Percentiles rank a stretch among this genome's conserved stretches.
These are phyloP conservation scores for sunflower (Helianthus annuus) DNA, from an alignment of 129 eudicot genomes.

Conservation along the genomic window DNA sequence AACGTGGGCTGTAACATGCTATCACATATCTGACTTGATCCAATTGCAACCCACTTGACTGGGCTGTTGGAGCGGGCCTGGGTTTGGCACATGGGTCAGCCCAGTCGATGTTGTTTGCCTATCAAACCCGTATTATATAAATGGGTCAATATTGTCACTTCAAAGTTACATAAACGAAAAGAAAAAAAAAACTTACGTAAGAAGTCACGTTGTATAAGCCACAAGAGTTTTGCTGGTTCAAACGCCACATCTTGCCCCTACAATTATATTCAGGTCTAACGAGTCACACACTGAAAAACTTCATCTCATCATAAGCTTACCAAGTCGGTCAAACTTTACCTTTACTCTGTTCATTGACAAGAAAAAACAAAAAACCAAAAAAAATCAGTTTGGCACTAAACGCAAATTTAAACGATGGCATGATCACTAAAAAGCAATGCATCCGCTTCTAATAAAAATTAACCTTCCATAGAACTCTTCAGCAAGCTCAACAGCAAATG, in stretches of 20 bases:
- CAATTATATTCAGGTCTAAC: background rate
- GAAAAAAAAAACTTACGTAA: constrained; percentile 60
- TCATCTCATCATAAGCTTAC: background rate
- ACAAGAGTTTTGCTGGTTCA: constrained; percentile 91
- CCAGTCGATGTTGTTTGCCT: too few relatives aligned
- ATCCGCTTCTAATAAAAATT: constrained; percentile 18
- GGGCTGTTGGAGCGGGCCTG: too few relatives aligned
- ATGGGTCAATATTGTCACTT: background rate
- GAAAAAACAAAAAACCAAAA: background rate
- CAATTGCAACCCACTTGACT: too few relatives aligned
- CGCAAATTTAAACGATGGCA: background rate
- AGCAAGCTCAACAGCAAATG: constrained; percentile 99
- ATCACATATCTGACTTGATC: too few relatives aligned
- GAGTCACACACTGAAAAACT: constrained; percentile 8
- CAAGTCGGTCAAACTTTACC: constrained; percentile 44
- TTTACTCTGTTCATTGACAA: constrained; percentile 62
- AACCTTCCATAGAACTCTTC: constrained; percentile 99
- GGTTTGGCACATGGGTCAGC: too few relatives aligned
- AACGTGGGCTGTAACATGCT: too few relatives aligned
- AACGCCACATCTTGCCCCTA: constrained; percentile 98
- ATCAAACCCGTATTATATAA: too few relatives aligned
- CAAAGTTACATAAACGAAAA: background rate
- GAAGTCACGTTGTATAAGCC: constrained; percentile 97
- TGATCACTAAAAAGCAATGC: background rate
- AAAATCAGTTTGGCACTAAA: constrained; percentile 32